Evolutionary conservation across 805 yeast species (phyloP), one percentile per base, ranked within the genome.

Genomic region (Myxozyma mucilagina): DNA sequence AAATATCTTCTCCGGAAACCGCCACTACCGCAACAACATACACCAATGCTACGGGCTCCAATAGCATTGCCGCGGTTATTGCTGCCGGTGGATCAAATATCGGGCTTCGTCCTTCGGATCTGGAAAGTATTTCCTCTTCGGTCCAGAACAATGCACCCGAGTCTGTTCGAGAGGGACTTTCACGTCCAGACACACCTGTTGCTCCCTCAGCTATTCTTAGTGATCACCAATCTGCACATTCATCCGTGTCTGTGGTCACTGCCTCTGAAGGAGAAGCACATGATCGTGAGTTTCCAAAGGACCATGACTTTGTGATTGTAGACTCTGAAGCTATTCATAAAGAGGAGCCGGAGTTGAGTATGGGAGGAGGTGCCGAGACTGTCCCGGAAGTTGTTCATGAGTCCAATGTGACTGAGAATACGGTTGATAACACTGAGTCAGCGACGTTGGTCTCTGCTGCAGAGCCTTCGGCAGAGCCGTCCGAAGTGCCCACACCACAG

Each of bases 81-180:
- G 53, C 59, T 5, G 53, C 43, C 11, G 47, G 57, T 20, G 59
- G 60, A 10, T 48, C 34, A 8, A 49, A 49, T 5, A 50, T 39
- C n/a, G 47, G 59, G 10, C 18, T 55, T 14, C 59, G 48, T 8
- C 53, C 56, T 20, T 56, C 58, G n/a, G 65, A 58, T 29, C 49
- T 49, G 44, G 65, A 61, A 51, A 89, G 96, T 0, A 83, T 88
- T 43, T 89, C 97, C 0, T 90, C 97, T 0, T 89, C 96, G 47
- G 96, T 91, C 38, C 93, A 88, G 69, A 92, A 92, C 75, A 91
- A 93, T 72, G 90, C 97, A 1, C 92, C 97, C 0, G 83, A 85
- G 74, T 89, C 96, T 24, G 96, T 90, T 7, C 84, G 97, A 62
- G 73, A 79, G 14, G 85, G 82, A 61, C 71, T 71, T 16, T 73